phyloP scores from a whole-genome alignment of 2,329 filamentous ascomycete genomes.

The Talaromyces albobiverticillius region DNA sequence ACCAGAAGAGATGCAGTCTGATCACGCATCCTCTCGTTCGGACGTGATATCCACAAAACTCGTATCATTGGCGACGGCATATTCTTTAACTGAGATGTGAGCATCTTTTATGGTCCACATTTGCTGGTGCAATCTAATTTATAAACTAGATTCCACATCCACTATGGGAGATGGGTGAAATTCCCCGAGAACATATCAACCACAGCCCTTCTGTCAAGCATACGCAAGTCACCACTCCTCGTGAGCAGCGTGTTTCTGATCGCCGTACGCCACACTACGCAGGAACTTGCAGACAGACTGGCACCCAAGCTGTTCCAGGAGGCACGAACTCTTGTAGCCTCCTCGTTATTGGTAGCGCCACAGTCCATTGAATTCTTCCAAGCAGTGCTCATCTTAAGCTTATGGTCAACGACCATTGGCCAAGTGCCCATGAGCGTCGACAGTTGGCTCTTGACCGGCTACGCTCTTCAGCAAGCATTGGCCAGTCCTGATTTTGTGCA shows the following conservation, averaged over 20 bases:
- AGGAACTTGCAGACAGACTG: constrained; percentile 33
- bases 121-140: neutral
- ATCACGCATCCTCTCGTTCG: neutral
- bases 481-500: constrained; percentile 35
- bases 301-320: constrained; percentile 39
- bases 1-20: constrained; percentile 16
- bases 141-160: constrained; percentile 29
- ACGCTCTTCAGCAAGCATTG: constrained; percentile 42
- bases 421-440: constrained; percentile 45
- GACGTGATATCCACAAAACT: constrained; percentile 11
- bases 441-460: constrained; percentile 46
- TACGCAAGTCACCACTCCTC: constrained; percentile 38
- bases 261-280: constrained; percentile 41
- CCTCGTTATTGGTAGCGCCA: constrained; percentile 34
- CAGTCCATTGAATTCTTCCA: constrained; percentile 46
- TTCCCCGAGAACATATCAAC: constrained; percentile 30
- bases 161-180: constrained; percentile 44
- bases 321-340: constrained; percentile 19
- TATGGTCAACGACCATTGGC: constrained; percentile 48
- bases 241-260: constrained; percentile 41
- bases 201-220: constrained; percentile 26
- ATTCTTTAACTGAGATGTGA: constrained; percentile 8
- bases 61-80: constrained; percentile 9
- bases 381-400: constrained; percentile 39
- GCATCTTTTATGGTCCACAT: neutral